Evolutionary conservation across 345 rosid species (phyloP).

Genomic region (Citrus mangshanensis): DNA sequence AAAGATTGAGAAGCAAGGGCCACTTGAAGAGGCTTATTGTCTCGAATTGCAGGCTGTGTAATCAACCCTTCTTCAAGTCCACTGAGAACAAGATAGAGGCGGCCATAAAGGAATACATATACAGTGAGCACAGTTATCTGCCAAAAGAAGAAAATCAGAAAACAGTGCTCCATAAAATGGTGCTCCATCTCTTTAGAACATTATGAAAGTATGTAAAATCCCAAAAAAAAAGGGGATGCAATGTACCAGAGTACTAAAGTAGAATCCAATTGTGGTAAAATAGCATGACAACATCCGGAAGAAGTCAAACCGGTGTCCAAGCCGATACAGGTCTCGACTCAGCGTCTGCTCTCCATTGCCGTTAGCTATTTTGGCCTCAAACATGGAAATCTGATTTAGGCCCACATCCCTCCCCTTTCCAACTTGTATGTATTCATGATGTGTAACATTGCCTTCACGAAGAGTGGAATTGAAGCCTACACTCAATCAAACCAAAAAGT

Average conservation of each 20-base stretch:
- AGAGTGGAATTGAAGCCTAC: slow-evolving; percentile 98
- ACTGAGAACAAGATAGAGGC: slow-evolving; percentile 95
- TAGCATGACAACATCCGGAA: slow-evolving; percentile 98
- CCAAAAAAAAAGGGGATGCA: background rate
- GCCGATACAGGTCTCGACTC: slow-evolving; percentile 93
- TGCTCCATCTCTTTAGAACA: background rate
- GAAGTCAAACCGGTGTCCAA: slow-evolving; percentile 98
- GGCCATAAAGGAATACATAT: slow-evolving; percentile 97
- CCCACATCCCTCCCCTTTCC: slow-evolving; percentile 99
- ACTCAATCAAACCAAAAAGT: slow-evolving; percentile 14
- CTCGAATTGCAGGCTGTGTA: slow-evolving; percentile 67
- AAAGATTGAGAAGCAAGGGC: slow-evolving; percentile 99
- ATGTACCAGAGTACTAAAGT: slow-evolving; percentile 89
- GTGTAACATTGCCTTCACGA: slow-evolving; percentile 99
- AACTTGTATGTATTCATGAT: slow-evolving; percentile 98
- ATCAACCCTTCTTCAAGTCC: slow-evolving; percentile 88
- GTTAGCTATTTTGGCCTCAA: slow-evolving; percentile 97
- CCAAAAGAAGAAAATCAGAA: slow-evolving; percentile 26
- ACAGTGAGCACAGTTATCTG: slow-evolving; percentile 98
- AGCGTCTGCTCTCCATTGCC: slow-evolving; percentile 98
- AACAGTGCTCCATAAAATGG: slow-evolving; percentile 1
- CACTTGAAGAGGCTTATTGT: slow-evolving; percentile 92
- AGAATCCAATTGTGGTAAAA: slow-evolving; percentile 97
- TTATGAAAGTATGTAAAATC: no score
- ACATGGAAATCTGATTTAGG: slow-evolving; percentile 99